Conservation (phyloP, 768 basidiomycete genomes). For the Ramaria sp. region DNA sequence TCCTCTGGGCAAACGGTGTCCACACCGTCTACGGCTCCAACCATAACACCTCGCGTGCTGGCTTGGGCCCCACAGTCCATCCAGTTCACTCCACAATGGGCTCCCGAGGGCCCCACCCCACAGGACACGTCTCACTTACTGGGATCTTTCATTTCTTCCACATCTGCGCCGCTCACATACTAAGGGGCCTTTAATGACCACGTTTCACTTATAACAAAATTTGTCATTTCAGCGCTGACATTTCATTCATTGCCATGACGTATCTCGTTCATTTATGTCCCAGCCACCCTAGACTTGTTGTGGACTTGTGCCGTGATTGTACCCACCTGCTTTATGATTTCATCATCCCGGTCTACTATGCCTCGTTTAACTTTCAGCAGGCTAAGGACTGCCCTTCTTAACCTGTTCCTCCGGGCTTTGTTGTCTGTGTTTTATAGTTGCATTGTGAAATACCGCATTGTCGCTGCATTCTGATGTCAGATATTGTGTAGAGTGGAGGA, state of each 20-base stretch:
- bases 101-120: background rate
- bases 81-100: background rate
- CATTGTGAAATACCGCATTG: background rate
- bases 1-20: background rate
- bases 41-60: background rate
- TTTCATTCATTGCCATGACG: background rate
- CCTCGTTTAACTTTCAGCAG: background rate
- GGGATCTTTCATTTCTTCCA: background rate
- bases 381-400: background rate
- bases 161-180: background rate
- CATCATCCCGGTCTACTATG: background rate
- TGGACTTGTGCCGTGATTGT: background rate
- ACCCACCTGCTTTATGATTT: background rate
- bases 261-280: background rate
- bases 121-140: background rate
- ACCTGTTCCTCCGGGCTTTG: background rate
- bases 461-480: background rate
- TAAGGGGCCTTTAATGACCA: background rate
- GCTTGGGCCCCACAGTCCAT: background rate
- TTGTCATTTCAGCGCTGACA: background rate
- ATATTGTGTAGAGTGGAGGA: too few relatives aligned
- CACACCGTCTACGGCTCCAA: background rate
- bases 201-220: background rate
- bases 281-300: background rate
- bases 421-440: background rate